Percentiles rank a stretch among this genome's conserved stretches.
Evolutionary conservation across 139 green algal genomes (phyloP).

Genomic region (Ettlia oleoabundans): DNA sequence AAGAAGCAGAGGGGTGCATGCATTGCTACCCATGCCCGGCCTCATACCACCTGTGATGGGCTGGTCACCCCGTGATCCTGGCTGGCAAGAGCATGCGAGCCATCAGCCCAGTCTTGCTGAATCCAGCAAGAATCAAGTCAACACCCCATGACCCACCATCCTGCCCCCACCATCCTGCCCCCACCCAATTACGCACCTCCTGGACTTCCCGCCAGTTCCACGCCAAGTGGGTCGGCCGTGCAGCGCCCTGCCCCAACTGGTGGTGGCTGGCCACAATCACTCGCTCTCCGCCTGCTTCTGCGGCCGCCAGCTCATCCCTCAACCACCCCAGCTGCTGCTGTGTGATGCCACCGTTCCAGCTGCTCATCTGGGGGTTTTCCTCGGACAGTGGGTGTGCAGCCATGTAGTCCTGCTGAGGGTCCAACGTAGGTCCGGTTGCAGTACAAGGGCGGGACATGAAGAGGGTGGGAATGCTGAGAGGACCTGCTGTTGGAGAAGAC

Average conservation of each 20-base stretch:
- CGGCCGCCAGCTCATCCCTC: slow-evolving; percentile 37
- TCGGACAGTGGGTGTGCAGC: slow-evolving; percentile 49
- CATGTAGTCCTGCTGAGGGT: slow-evolving; percentile 42
- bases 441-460: neutral
- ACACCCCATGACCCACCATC: too few species aligned
- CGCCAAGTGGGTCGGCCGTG: slow-evolving; percentile 57
- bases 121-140: too few species aligned
- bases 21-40: neutral
- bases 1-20: neutral
- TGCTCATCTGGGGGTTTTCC: slow-evolving; percentile 54
- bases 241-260: slow-evolving; percentile 51
- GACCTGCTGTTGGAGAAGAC: too few species aligned
- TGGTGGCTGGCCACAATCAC: slow-evolving; percentile 66
- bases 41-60: too few species aligned
- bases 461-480: too few species aligned
- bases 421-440: too few species aligned
- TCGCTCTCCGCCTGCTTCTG: slow-evolving; percentile 38
- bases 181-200: too few species aligned
- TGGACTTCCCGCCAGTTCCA: slow-evolving; percentile 58
- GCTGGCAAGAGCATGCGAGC: too few species aligned
- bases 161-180: too few species aligned
- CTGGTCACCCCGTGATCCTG: too few species aligned
- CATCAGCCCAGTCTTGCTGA: too few species aligned
- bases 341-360: slow-evolving; percentile 74
- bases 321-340: slow-evolving; percentile 52